Conservation (phyloP, 768 basidiomycete genomes). For the Tylopilus balloui region DNA sequence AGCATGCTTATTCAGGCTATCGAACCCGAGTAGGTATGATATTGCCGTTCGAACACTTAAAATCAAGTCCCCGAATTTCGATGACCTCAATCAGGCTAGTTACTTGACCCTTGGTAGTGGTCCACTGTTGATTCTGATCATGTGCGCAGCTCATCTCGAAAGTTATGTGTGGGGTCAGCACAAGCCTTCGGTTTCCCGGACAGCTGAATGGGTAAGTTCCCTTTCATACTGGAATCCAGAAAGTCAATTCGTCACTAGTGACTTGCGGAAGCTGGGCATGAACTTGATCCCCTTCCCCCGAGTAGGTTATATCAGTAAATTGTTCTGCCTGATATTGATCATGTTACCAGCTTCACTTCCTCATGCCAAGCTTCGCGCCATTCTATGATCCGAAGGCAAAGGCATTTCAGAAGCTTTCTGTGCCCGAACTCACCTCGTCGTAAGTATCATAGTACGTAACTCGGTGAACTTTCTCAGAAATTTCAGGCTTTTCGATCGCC, state of each 20-base stretch:
- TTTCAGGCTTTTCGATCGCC: constrained; percentile 72
- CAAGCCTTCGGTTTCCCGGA: constrained; percentile 89
- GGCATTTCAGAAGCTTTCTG: constrained; percentile 55
- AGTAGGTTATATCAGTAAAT: constrained; percentile 37
- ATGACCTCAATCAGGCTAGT: constrained; percentile 64
- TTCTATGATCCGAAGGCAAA: constrained; percentile 65
- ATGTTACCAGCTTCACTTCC: constrained; percentile 77
- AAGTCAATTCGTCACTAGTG: constrained; percentile 39
- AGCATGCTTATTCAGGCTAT: not conserved
- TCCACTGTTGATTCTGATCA: not conserved
- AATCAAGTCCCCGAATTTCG: constrained; percentile 57
- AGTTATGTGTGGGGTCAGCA: constrained; percentile 94
- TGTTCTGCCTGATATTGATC: not conserved
- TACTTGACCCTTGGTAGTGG: not conserved
- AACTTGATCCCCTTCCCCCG: constrained; percentile 97
- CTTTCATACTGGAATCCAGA: not conserved
- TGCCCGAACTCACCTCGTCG: constrained; percentile 72
- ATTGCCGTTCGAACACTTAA: constrained; percentile 65
- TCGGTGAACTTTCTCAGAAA: not conserved
- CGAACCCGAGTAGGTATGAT: constrained; percentile 51
- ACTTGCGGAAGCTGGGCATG: constrained; percentile 86
- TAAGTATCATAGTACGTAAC: constrained; percentile 33
- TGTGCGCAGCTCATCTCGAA: constrained; percentile 61
- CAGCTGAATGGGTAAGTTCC: constrained; percentile 75
- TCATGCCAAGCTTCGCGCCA: constrained; percentile 93